Percentiles rank a stretch among this genome's conserved stretches.
These are phyloP conservation scores for Metschnikowia borealis DNA, from an alignment of 805 yeast species.

Conservation along the genomic window DNA sequence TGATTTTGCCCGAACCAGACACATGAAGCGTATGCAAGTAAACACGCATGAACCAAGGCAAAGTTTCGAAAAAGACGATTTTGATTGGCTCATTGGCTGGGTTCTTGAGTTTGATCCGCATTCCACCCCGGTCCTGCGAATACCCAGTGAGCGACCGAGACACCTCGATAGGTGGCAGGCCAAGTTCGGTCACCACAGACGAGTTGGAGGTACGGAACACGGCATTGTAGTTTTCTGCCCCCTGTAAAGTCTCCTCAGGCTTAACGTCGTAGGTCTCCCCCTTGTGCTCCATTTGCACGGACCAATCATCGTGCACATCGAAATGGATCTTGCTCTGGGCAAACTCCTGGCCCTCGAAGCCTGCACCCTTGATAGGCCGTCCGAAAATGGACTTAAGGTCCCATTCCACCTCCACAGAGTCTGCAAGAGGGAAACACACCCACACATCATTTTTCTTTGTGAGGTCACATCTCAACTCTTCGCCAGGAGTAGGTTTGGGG, in stretches of 20 bases:
- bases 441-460: conserved; percentile 54
- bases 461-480: conserved; percentile 67
- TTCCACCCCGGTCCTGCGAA: conserved; percentile 87
- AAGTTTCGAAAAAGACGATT: conserved; percentile 68
- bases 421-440: conserved; percentile 77
- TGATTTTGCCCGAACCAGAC: conserved; percentile 34
- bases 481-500: conserved; percentile 74
- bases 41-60: conserved; percentile 91
- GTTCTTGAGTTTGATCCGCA: conserved; percentile 74
- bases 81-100: conserved; percentile 47
- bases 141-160: conserved; percentile 88
- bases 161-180: conserved; percentile 60
- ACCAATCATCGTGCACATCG: conserved; percentile 47
- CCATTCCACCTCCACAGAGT: conserved; percentile 45
- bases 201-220: conserved; percentile 45
- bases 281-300: conserved; percentile 26
- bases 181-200: conserved; percentile 30
- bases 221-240: conserved; percentile 30
- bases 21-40: conserved; percentile 64
- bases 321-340: conserved; percentile 25
- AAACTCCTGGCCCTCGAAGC: conserved; percentile 41
- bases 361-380: conserved; percentile 57
- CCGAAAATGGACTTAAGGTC: conserved; percentile 69
- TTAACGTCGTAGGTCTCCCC: conserved; percentile 4
- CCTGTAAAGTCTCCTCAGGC: conserved; percentile 14